Evolutionary conservation across 225 moss, liverwort and hornwort genomes (phyloP), one percentile per base, ranked within the genome.

Genomic region (Physcomitrellopsis africana): DNA sequence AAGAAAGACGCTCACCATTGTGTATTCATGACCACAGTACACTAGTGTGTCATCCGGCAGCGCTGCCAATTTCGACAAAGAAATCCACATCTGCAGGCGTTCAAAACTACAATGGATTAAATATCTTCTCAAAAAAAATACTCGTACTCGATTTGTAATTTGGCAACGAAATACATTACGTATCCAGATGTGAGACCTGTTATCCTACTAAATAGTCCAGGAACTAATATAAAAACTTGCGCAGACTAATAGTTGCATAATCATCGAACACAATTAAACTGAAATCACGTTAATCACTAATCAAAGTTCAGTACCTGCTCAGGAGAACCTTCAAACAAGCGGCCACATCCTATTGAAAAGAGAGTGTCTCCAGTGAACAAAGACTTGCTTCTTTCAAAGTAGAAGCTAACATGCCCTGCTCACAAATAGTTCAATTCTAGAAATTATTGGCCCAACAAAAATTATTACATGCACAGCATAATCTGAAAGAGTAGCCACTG

Each of bases 341-440:
- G 87, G 74, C 96, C 96, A 66, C 96, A 94, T 63, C 96, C 96
- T 26, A 92, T 92, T 49, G 96, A 97, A 76, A 97, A 97, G 22
- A 97, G 80, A 1, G 94, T 97, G 77, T 97, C 96, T n/a, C 96
- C 96, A 73, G 96, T 94, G 65, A 97, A 97, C 63, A 97, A 89
- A 46, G 92, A 92, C 81, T 91, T 94, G 64, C 76, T 83, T 19
- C 89, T 79, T 66, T 87, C 83, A 19, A 97, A 97, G 74, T 91
- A 92, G 79, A 91, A 97, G 77, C 96, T 91, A 56, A 92, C 91
- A 76, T 97, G 96, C 57, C 96, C 96, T 97, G 85, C 79, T 72
- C 63, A 16, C 72, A 51, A 78, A 56, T 23, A 64, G 7, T 20
- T 76, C 19, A 63, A 45, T 19, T 1, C 15, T 49, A 11, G 48